phyloP scores from a whole-genome alignment of 768 basidiomycete species.

The Serpula lacrymans region DNA sequence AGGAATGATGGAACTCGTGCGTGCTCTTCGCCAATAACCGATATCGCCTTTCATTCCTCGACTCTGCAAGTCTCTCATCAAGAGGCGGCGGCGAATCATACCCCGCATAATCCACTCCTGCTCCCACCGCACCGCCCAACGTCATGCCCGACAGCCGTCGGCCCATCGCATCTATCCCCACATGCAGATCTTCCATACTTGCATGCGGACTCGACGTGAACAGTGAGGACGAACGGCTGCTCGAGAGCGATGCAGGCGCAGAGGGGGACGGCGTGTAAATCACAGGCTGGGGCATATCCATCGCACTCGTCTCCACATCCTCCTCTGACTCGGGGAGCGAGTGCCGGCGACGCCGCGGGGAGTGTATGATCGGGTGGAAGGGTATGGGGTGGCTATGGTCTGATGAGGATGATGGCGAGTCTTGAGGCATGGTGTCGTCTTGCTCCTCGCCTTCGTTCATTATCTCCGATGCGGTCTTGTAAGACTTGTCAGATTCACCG shows the following conservation, averaged over 20 bases:
- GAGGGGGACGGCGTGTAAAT: constrained; percentile 33
- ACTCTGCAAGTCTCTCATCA: constrained; percentile 37
- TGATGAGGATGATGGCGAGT: not conserved
- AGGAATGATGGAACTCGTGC: constrained; percentile 66
- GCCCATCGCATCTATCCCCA: too few species aligned
- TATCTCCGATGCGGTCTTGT: constrained; percentile 25
- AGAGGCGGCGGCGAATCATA: constrained; percentile 38
- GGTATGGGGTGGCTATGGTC: not conserved
- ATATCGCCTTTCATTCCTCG: constrained; percentile 64
- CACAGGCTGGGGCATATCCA: constrained; percentile 37
- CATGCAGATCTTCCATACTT: not conserved
- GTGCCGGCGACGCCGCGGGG: not conserved
- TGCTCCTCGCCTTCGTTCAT: constrained; percentile 13
- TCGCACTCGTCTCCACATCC: not conserved
- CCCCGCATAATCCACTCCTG: constrained; percentile 21
- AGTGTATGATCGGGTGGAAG: not conserved
- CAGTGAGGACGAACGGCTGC: constrained; percentile 26
- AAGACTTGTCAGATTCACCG: constrained; percentile 21
- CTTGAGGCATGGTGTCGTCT: not conserved
- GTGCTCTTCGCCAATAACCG: constrained; percentile 48
- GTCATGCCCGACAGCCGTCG: too few species aligned
- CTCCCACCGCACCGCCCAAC: too few species aligned
- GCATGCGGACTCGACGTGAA: constrained; percentile 22
- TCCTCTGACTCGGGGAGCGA: too few species aligned
- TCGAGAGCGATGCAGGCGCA: not conserved